phyloP scores from a whole-genome alignment of 768 basidiomycete genomes.

The Lactarius akahatsu region DNA sequence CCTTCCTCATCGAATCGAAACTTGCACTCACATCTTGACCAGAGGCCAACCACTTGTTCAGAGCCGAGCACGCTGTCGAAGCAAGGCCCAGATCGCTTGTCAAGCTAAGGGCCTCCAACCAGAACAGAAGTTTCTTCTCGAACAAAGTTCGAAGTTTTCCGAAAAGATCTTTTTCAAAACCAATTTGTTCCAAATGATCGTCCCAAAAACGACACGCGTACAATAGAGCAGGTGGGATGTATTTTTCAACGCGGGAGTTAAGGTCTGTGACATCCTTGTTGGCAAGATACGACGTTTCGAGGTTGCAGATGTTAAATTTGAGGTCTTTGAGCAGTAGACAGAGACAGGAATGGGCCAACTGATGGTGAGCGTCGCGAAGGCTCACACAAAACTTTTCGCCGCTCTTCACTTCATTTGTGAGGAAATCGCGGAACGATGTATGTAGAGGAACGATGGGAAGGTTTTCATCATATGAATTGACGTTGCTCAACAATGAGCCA shows the following conservation, averaged over 20 bases:
- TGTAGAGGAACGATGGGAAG: slow-evolving; percentile 2
- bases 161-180: neutral
- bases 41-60: too few relatives aligned
- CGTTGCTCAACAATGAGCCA: slow-evolving; percentile 9
- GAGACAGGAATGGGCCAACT: neutral
- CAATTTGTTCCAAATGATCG: neutral
- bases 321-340: neutral
- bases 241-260: neutral
- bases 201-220: slow-evolving; percentile 11
- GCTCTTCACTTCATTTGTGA: neutral
- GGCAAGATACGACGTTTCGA: neutral
- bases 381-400: neutral
- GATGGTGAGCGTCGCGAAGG: neutral
- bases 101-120: too few relatives aligned
- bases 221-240: neutral
- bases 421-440: slow-evolving; percentile 5
- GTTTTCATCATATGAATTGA: neutral
- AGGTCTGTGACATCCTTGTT: slow-evolving; percentile 5
- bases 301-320: slow-evolving; percentile 4
- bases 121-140: neutral
- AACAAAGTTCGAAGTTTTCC: neutral
- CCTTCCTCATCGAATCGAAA: too few relatives aligned
- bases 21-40: too few relatives aligned
- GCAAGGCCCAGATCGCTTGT: neutral
- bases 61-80: neutral